Conservation (phyloP, 768 basidiomycete species). For the Suillus spraguei region DNA sequence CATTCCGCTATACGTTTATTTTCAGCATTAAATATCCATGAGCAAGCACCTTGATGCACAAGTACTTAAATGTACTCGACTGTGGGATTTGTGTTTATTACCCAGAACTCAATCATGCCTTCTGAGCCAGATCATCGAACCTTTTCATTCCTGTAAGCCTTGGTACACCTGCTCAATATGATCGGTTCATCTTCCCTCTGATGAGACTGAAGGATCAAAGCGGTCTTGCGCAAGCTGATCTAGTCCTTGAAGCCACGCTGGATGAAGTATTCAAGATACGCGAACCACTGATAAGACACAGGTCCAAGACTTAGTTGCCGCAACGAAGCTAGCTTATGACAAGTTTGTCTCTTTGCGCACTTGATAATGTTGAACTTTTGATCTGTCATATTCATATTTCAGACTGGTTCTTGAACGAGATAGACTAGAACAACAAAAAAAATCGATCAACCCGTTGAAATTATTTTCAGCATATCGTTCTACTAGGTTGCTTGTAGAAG, state of each 20-base stretch:
- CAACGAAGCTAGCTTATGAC: constrained; percentile 11
- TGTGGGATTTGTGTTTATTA: no score
- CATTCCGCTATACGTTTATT: background rate
- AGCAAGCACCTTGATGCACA: background rate
- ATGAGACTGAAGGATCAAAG: constrained; percentile 4
- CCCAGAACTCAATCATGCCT: background rate
- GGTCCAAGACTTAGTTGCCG: background rate
- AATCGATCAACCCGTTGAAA: constrained; percentile 15
- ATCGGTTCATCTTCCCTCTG: constrained; percentile 16
- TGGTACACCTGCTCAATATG: constrained; percentile 10
- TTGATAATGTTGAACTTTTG: background rate
- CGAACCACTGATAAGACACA: background rate
- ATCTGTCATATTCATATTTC: background rate
- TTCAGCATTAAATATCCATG: background rate
- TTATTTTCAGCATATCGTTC: constrained; percentile 9
- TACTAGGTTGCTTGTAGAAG: constrained; percentile 8
- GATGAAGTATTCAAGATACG: constrained; percentile 15
- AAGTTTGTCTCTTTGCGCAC: constrained; percentile 1
- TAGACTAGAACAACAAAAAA: constrained; percentile 7
- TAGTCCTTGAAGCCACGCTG: constrained; percentile 18
- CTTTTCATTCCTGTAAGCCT: constrained; percentile 9
- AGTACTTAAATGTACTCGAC: background rate
- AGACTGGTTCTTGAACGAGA: constrained; percentile 2
- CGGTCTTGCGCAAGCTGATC: background rate
- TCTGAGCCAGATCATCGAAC: background rate